Base-by-base conservation (phyloP, 371 early-diverging fungal genomes). In the Lichtheimia ramosa region DNA sequence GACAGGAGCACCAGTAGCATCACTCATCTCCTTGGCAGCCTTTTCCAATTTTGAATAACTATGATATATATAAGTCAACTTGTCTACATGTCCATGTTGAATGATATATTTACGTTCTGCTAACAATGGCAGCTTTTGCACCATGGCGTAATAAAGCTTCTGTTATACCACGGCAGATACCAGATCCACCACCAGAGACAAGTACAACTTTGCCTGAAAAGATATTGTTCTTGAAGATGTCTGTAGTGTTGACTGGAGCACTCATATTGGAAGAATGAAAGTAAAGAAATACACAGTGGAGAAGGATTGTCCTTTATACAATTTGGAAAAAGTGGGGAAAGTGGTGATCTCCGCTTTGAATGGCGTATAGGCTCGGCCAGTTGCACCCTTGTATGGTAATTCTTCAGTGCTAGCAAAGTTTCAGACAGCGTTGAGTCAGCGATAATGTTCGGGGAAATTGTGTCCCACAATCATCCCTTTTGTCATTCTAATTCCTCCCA, bases 111-210 rank as follows among this genome's bases (percentile, higher is more conserved):
- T 71, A 84, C 86, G 75, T 84, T 75, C 86, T 70, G 56, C 84
- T 81, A 52, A 84, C 75, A 63, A 88, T 88, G 64, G 83, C 83
- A 27, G 88, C 88, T 52, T 79, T 85, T 56, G 86, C 89, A 24
- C 91, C 92, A 66, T 91, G 92, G 28, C 82, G 74, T 51, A 89
- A 79, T 65, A 91, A 67, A 16, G 93, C 90, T 63, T 88, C 87
- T 6, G 91, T 84, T 86, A 92, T 88, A 10, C 83, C 88, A 60
- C 82, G 83, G 69, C 92, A 90, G 54, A 93, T 93, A 56, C 93
- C 93, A 25, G 84, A 83, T 41, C 81, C 81, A 10, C 81, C 81
- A 34, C 81, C 81, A 24, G 75, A 73, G 43, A 75, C 75, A 0
- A 80, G 65, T 12, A 80, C 55, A 2, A 80, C 65, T 57, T 80